Conservation (phyloP, 1,284 basidiomycete species). For the Rhodotorula sp. region DNA sequence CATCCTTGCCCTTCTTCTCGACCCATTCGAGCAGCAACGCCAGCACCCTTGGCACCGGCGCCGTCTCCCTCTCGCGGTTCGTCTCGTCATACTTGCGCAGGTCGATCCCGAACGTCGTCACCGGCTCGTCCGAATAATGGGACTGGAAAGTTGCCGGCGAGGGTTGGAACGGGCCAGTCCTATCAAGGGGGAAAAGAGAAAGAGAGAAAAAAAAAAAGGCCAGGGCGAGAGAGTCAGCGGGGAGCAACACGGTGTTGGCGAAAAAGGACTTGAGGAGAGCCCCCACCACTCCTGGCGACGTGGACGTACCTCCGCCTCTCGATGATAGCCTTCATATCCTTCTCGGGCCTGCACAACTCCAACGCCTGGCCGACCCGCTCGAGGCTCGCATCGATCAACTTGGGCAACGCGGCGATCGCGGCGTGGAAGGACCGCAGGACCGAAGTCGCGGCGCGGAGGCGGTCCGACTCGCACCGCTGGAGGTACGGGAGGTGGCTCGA, state of each 20-base stretch:
- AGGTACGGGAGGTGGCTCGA: slow-evolving; percentile 33
- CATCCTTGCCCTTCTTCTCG: slow-evolving; percentile 1
- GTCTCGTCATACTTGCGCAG: slow-evolving; percentile 37
- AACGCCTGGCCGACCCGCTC: slow-evolving; percentile 30
- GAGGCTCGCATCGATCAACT: slow-evolving; percentile 4
- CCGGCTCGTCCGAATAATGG: slow-evolving; percentile 37
- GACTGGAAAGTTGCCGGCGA: slow-evolving; percentile 34
- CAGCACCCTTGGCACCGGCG: slow-evolving; percentile 25
- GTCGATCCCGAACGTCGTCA: slow-evolving; percentile 36
- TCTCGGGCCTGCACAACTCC: slow-evolving; percentile 30
- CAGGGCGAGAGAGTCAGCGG: not conserved
- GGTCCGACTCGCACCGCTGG: slow-evolving; percentile 41
- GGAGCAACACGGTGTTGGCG: not conserved
- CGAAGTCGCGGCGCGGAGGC: slow-evolving; percentile 37
- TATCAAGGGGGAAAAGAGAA: not conserved
- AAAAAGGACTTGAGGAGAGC: not conserved
- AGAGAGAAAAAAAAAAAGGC: too few species aligned
- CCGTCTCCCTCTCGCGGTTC: slow-evolving; percentile 4
- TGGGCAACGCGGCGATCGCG: slow-evolving; percentile 18
- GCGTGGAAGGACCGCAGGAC: slow-evolving; percentile 33
- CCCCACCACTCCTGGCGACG: too few species aligned
- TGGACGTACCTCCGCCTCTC: slow-evolving; percentile 37
- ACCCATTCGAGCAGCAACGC: slow-evolving; percentile 24
- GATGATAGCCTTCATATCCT: slow-evolving; percentile 39
- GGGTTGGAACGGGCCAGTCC: slow-evolving; percentile 42